Evolutionary conservation across 1,284 basidiomycete genomes (phyloP).

Genomic region (Fomitiporia mediterranea): DNA sequence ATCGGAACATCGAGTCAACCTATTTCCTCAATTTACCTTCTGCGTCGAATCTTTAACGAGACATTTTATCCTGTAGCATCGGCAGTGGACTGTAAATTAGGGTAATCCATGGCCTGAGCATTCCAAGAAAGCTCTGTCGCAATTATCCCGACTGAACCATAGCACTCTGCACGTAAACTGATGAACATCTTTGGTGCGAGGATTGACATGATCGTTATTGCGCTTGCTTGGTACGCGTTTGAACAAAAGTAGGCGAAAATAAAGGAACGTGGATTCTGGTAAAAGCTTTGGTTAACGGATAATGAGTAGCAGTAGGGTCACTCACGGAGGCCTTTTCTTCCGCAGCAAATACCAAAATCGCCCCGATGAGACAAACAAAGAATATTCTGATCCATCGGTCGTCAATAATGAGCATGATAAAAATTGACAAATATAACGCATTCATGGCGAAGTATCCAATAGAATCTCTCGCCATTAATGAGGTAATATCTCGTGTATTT

Average conservation of each 20-base stretch:
- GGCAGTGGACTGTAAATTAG: background rate
- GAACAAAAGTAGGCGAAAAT: background rate
- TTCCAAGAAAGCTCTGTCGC: background rate
- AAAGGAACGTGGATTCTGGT: background rate
- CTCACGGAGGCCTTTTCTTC: background rate
- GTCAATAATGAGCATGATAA: too few species aligned
- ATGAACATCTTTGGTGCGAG: slow-evolving; percentile 12
- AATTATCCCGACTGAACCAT: background rate
- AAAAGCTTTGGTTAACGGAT: too few species aligned
- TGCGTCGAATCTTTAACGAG: background rate
- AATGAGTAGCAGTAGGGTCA: background rate
- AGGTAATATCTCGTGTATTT: background rate
- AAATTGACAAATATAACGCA: background rate
- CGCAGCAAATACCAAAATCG: background rate
- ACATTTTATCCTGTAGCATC: background rate
- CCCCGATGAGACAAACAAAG: background rate
- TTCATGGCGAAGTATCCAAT: slow-evolving; percentile 7
- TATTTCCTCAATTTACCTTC: background rate
- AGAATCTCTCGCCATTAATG: slow-evolving; percentile 12
- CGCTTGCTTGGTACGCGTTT: slow-evolving; percentile 4
- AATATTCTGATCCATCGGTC: too few species aligned
- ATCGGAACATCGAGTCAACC: background rate
- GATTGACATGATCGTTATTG: slow-evolving; percentile 6
- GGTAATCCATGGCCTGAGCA: background rate
- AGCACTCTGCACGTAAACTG: slow-evolving; percentile 4